Evolutionary conservation across 2,329 filamentous ascomycete genomes (phyloP), one percentile per base, ranked within the genome.

Genomic region (Apiospora sp.): DNA sequence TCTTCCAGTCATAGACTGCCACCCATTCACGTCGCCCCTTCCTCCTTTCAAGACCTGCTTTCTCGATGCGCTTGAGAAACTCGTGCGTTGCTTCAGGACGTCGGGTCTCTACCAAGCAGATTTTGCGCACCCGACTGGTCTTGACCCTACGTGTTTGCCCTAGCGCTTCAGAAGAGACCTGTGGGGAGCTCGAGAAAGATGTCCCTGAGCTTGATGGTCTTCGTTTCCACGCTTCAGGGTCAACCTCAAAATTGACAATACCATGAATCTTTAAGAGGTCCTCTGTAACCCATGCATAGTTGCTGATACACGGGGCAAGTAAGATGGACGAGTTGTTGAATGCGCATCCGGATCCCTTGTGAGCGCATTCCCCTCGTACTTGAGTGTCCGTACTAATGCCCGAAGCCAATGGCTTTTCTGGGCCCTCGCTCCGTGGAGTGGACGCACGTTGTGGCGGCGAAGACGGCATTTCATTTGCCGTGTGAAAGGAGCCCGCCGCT

Each of bases 1-100:
- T 77, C 5, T 84, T 81, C 86, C 86, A 88, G 75, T 88, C 86
- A 71, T 86, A 86, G 1, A 87, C 80, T 7, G 80, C 79, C 1
- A 86, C 81, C 80, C 82, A 84, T 13, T 82, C 80, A 7, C 82
- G 77, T 41, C 75, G 75, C 5, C 80, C 80, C 2, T 77, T 75
- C 3, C 77, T 77, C 13, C 75, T 76, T 30, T 71, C 74, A 16
- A 81, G 67, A 14, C 81, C 79, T 13, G 78, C 73, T 8, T 75
- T 71, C 48, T 84, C 77, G 10, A 86, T 79, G 4, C 73, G 75
- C 27, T 72, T 72, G 4, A 86, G 73, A n/a, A 86, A 80, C 0
- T 74, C 73, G 37, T 78, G 75, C 0, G 82, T 84, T 19, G 79
- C 75, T 30, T 79, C 76, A 58, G 72, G 72, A 4, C 70, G 80